Percentiles rank a stretch among this genome's conserved stretches.
phyloP scores from a whole-genome alignment of 2,329 filamentous ascomycete species.

The Scedosporium apiospermum region DNA sequence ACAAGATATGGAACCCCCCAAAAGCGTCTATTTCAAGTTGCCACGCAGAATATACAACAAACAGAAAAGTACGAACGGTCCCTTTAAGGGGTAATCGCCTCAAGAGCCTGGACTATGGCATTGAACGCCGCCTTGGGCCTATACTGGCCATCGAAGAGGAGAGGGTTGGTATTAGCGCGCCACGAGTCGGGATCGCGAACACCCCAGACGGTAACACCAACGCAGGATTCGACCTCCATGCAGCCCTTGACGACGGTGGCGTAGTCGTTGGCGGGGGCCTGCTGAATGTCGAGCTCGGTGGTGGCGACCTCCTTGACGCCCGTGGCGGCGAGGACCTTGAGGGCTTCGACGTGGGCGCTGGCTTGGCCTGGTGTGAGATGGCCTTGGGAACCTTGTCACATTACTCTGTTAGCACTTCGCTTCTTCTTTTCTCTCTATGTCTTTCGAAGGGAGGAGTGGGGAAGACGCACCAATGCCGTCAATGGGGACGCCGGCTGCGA shows the following conservation, averaged over 20 bases:
- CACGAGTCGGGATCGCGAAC: conserved; percentile 35
- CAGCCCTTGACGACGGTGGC: conserved; percentile 49
- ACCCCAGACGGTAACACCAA: conserved; percentile 58
- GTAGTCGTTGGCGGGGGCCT: conserved; percentile 47
- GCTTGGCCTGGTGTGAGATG: conserved; percentile 30
- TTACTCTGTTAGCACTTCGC: background rate
- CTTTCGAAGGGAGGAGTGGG: background rate
- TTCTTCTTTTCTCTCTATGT: background rate
- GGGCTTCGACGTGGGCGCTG: conserved; percentile 34
- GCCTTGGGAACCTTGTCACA: conserved; percentile 35
- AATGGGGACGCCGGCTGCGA: conserved; percentile 51
- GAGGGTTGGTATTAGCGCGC: conserved; percentile 37
- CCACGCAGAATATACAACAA: too few relatives aligned
- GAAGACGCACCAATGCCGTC: conserved; percentile 43
- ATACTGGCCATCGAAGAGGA: conserved; percentile 44
- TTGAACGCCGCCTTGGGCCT: conserved; percentile 42
- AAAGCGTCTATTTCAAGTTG: too few relatives aligned
- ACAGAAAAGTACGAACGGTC: too few relatives aligned
- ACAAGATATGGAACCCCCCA: too few relatives aligned
- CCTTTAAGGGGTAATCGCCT: background rate
- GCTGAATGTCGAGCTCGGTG: conserved; percentile 59
- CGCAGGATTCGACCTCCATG: conserved; percentile 46
- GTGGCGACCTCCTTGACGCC: conserved; percentile 49
- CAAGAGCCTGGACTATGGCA: conserved; percentile 24
- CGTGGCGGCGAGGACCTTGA: conserved; percentile 41